Base-by-base conservation (phyloP, 805 yeast genomes). In the Monosporozyma unispora region DNA sequence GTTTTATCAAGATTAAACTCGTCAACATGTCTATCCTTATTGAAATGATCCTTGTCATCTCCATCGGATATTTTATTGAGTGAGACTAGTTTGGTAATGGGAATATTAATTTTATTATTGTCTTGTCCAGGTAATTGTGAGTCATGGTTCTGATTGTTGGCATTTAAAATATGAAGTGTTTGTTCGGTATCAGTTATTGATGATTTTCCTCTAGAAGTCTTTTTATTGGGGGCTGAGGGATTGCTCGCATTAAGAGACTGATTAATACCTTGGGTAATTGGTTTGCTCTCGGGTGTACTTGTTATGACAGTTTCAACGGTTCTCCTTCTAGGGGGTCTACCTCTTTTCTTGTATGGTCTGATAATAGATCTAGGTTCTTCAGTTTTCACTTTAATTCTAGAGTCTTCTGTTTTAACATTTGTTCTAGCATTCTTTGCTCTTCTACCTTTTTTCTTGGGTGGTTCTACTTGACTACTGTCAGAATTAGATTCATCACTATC, bases 321-420 rank as follows among this genome's bases (percentile, higher is more conserved):
- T 54, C 61, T 60, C 54, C 55, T 58, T 52, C 63, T 65, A 4
- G 68, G 67, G 12, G 69, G 69, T 47, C 69, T 58, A 33, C 69
- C 69, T 47, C 69, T 59, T 50, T 58, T 63, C 41, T 58, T 65
- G 14, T 35, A 29, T 22, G 40, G 18, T 16, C 33, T 22, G 28
- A 7, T 33, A 16, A 4, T 27, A 4, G 33, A 27, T 11, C 19
- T 22, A 14, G 19, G 25, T 2, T 28, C 16, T 21, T 51, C 51
- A 21, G 21, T 21, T 37, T 45, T 45, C 4, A 31, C 38, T 18
- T 12, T 25, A 23, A n/a, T 10, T 28, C 18, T 14, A 11, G 18
- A 12, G 3, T 23, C 25, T n/a, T 11, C 35, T 5, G 14, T n/a
- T 23, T 27, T 11, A 3, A 22, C 8, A 8, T n/a, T 39, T 39